Evolutionary conservation across 139 green algal genomes (phyloP).

Genomic region (Pseudopediastrum boryanum): DNA sequence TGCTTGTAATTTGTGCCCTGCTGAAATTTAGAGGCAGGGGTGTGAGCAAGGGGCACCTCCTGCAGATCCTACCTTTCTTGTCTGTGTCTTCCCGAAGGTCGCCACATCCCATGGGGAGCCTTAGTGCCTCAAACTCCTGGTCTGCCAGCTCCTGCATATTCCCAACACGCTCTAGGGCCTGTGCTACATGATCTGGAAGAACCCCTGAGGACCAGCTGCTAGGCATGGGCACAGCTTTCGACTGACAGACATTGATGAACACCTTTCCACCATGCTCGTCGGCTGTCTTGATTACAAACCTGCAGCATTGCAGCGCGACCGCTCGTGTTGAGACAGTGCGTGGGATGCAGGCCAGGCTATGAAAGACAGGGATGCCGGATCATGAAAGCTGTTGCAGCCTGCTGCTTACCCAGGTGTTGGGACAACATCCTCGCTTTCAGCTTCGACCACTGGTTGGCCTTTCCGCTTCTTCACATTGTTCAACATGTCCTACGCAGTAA

Average conservation of each 20-base stretch:
- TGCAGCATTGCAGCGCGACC: constrained; percentile 27
- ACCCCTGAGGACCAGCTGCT: constrained; percentile 51
- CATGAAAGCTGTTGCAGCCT: neutral
- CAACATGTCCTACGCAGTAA: constrained; percentile 54
- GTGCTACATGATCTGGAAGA: constrained; percentile 34
- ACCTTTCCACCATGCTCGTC: constrained; percentile 62
- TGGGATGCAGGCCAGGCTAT: neutral
- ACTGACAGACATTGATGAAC: constrained; percentile 80
- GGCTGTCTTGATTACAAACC: constrained; percentile 78
- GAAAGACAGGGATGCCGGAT: too few species aligned
- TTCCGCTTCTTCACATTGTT: constrained; percentile 54
- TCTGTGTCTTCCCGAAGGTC: constrained; percentile 54
- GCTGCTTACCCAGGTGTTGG: constrained; percentile 54
- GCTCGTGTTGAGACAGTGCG: neutral
- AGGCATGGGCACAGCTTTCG: constrained; percentile 54
- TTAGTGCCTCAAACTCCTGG: constrained; percentile 52
- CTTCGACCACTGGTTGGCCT: constrained; percentile 34
- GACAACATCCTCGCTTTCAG: constrained; percentile 44
- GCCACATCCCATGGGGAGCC: constrained; percentile 69
- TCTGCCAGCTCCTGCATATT: neutral
- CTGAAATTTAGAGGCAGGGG: neutral
- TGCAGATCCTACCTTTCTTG: too few species aligned
- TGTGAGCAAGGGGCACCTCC: too few species aligned
- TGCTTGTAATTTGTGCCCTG: constrained; percentile 28
- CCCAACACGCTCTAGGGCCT: neutral